These are phyloP conservation scores for Cubamyces sp. DNA, from an alignment of 768 basidiomycete genomes.

Conservation along the genomic window DNA sequence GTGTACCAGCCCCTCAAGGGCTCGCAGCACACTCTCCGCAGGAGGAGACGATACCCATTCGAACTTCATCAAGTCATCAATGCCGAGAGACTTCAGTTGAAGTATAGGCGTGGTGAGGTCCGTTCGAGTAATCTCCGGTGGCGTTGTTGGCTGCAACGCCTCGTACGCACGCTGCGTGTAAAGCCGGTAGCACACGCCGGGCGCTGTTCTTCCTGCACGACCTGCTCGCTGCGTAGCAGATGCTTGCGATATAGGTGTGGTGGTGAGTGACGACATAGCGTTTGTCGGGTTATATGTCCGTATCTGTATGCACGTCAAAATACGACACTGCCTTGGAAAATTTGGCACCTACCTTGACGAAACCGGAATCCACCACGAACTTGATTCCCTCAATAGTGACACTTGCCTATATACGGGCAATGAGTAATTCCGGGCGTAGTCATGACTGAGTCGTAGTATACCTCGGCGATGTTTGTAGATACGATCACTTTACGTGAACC, in stretches of 20 bases:
- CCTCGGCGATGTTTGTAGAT: constrained; percentile 96
- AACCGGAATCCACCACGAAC: constrained; percentile 92
- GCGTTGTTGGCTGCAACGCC: constrained; percentile 67
- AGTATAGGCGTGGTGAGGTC: constrained; percentile 92
- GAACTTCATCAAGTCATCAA: constrained; percentile 94
- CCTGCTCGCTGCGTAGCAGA: constrained; percentile 94
- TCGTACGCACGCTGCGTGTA: constrained; percentile 71
- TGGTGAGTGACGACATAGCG: constrained; percentile 80
- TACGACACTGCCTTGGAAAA: not conserved
- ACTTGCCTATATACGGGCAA: constrained; percentile 62
- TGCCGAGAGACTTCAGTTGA: constrained; percentile 92
- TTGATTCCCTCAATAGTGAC: constrained; percentile 96
- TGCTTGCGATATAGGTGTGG: constrained; percentile 82
- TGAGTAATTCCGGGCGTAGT: no score
- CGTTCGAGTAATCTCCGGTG: constrained; percentile 88
- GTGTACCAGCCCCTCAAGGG: constrained; percentile 79
- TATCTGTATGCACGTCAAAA: constrained; percentile 53
- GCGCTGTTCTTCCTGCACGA: constrained; percentile 90
- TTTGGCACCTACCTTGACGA: constrained; percentile 75
- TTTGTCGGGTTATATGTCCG: constrained; percentile 89
- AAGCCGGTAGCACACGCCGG: constrained; percentile 91
- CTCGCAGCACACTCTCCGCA: constrained; percentile 80
- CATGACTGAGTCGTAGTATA: constrained; percentile 27
- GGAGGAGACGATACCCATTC: constrained; percentile 94
- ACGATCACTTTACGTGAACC: constrained; percentile 89